Conservation (phyloP, 495 filamentous ascomycete species). For the Elasticomyces elasticus region DNA sequence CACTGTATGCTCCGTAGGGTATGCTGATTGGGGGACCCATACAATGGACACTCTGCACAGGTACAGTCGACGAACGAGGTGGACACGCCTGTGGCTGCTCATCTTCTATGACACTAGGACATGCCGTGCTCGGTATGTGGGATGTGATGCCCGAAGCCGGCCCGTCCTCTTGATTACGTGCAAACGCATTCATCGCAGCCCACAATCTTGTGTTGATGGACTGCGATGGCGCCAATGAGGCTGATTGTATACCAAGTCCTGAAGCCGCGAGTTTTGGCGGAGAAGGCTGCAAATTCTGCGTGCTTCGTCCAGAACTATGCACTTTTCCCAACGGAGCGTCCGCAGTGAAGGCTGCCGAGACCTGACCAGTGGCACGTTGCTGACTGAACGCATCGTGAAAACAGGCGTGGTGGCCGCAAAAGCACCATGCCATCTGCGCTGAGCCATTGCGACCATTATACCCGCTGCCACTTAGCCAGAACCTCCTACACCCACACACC, state of each 20-base stretch:
- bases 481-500: slow-evolving; percentile 56
- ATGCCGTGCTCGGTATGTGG: slow-evolving; percentile 13
- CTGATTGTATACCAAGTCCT: slow-evolving; percentile 14
- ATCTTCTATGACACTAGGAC: slow-evolving; percentile 10
- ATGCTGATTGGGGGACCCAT: slow-evolving; percentile 17
- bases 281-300: background rate
- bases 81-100: background rate
- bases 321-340: background rate
- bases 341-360: background rate
- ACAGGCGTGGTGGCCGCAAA: slow-evolving; percentile 65
- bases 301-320: background rate
- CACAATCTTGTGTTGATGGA: slow-evolving; percentile 19
- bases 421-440: slow-evolving; percentile 45
- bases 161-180: slow-evolving; percentile 18
- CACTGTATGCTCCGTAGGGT: background rate
- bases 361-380: slow-evolving; percentile 1
- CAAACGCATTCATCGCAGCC: slow-evolving; percentile 17
- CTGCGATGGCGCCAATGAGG: slow-evolving; percentile 2
- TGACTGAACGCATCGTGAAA: slow-evolving; percentile 45
- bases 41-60: background rate
- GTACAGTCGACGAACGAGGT: background rate
- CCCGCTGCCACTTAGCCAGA: slow-evolving; percentile 43
- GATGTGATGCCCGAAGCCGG: slow-evolving; percentile 2
- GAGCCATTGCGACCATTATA: slow-evolving; percentile 25
- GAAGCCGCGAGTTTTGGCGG: background rate